Evolutionary conservation across 2,329 filamentous ascomycete species (phyloP).

Genomic region (Hypoxylon sp.): DNA sequence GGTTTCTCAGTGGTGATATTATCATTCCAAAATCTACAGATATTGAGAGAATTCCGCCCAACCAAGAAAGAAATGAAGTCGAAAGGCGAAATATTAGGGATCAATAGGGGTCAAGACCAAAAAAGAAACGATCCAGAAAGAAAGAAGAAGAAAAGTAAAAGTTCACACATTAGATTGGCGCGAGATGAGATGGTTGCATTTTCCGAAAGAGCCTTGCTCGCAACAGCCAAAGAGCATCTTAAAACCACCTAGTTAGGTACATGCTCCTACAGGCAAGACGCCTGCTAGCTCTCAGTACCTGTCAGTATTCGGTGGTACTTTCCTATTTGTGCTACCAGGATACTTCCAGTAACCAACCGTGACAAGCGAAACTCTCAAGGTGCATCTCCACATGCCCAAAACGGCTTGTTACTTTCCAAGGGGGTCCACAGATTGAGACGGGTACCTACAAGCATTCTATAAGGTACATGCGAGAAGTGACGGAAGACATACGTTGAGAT

Average conservation of each 20-base stretch:
- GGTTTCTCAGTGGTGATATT: too few species aligned
- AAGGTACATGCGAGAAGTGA: too few species aligned
- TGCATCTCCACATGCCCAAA: constrained; percentile 29
- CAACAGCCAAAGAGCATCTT: constrained; percentile 9
- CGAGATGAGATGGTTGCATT: constrained; percentile 36
- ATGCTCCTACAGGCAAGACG: constrained; percentile 3
- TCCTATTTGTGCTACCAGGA: constrained; percentile 11
- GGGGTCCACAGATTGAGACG: background rate
- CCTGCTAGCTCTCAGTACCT: constrained; percentile 12
- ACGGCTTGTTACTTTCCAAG: constrained; percentile 7
- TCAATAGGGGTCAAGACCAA: constrained; percentile 26
- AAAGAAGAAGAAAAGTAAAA: constrained; percentile 1
- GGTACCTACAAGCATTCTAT: too few species aligned
- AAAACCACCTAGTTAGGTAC: background rate
- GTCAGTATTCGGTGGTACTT: constrained; percentile 2
- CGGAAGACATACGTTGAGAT: too few species aligned
- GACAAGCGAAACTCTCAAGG: constrained; percentile 15
- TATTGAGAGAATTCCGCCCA: constrained; percentile 1
- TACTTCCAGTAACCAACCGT: constrained; percentile 19
- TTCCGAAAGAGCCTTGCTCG: constrained; percentile 29
- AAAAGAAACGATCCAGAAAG: constrained; percentile 12
- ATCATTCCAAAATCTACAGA: constrained; percentile 10
- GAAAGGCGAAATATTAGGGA: constrained; percentile 4
- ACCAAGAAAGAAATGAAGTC: constrained; percentile 2
- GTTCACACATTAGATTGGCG: constrained; percentile 18